phyloP scores from a whole-genome alignment of 352 stramenopile species.

The Phytophthora cryptogea region DNA sequence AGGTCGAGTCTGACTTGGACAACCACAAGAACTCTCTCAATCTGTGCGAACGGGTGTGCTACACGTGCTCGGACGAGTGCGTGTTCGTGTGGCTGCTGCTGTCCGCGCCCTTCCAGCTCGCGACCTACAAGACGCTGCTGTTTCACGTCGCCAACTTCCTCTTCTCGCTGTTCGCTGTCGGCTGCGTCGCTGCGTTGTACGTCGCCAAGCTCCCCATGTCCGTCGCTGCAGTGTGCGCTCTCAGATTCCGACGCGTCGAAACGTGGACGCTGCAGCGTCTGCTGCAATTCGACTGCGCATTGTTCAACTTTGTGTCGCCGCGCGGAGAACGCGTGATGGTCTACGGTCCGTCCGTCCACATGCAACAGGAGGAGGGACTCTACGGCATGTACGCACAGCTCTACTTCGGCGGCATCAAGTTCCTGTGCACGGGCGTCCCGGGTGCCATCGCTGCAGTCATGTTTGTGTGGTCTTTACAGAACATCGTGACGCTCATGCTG shows the following conservation, averaged over 20 bases:
- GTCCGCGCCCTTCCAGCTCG: conserved; percentile 50
- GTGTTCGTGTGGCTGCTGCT: conserved; percentile 57
- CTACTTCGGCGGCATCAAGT: conserved; percentile 64
- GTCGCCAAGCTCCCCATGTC: conserved; percentile 28
- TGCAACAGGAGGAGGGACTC: conserved; percentile 35
- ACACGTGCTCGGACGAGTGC: conserved; percentile 47
- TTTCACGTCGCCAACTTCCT: conserved; percentile 61
- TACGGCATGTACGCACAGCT: conserved; percentile 52
- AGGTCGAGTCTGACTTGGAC: conserved; percentile 50
- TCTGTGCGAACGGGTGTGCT: conserved; percentile 14
- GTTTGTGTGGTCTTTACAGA: conserved; percentile 56
- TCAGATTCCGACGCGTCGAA: conserved; percentile 31
- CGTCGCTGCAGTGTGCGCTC: conserved; percentile 1
- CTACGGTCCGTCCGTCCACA: conserved; percentile 40
- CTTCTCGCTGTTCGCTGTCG: conserved; percentile 40
- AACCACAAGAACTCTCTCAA: conserved; percentile 8
- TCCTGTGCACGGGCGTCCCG: conserved; percentile 52
- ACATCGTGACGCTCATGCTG: conserved; percentile 28
- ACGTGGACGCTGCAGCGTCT: conserved; percentile 39
- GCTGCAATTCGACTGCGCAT: conserved; percentile 44
- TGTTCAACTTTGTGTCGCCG: conserved; percentile 71
- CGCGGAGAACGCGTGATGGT: conserved; percentile 52
- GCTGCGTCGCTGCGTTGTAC: conserved; percentile 39
- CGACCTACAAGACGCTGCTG: conserved; percentile 61
- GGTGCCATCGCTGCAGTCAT: conserved; percentile 43